phyloP scores from a whole-genome alignment of 805 yeast species.

The Wickerhamiella musiphila region DNA sequence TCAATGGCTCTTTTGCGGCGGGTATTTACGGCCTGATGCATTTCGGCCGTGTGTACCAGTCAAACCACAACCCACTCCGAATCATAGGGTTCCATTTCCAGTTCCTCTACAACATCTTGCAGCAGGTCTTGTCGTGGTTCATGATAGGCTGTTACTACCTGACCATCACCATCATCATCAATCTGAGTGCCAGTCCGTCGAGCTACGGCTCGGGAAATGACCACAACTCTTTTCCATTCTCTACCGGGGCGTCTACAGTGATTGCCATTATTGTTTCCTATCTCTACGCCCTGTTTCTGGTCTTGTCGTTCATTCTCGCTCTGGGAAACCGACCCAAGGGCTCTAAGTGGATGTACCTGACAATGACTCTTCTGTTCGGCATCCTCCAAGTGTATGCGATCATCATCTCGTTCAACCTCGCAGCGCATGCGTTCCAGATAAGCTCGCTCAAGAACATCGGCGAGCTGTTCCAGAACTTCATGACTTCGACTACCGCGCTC shows the following conservation, averaged over 20 bases:
- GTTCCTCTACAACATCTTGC: constrained; percentile 36
- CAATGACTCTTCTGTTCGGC: constrained; percentile 39
- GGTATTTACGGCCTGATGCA: constrained; percentile 37
- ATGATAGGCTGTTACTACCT: constrained; percentile 44
- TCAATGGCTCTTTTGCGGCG: constrained; percentile 55
- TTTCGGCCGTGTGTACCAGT: constrained; percentile 37
- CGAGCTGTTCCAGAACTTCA: constrained; percentile 20
- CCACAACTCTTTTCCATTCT: constrained; percentile 24
- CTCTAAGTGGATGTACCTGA: constrained; percentile 35
- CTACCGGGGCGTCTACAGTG: constrained; percentile 20
- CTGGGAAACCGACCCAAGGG: constrained; percentile 52
- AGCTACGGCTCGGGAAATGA: constrained; percentile 29
- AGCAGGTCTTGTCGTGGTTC: constrained; percentile 44
- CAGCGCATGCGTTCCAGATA: constrained; percentile 32
- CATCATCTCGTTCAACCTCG: constrained; percentile 40
- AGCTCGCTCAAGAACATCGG: constrained; percentile 12
- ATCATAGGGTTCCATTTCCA: constrained; percentile 36
- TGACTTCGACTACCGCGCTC: constrained; percentile 31
- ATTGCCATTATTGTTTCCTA: constrained; percentile 37
- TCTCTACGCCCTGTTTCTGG: constrained; percentile 38
- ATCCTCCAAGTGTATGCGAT: constrained; percentile 42
- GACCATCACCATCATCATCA: constrained; percentile 44
- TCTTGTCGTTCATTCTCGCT: constrained; percentile 42
- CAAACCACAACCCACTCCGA: constrained; percentile 35
- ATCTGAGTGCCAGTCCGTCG: constrained; percentile 25